Evolutionary conservation across 1,284 basidiomycete genomes (phyloP).

Genomic region (Cryptococcus deneoformans): DNA sequence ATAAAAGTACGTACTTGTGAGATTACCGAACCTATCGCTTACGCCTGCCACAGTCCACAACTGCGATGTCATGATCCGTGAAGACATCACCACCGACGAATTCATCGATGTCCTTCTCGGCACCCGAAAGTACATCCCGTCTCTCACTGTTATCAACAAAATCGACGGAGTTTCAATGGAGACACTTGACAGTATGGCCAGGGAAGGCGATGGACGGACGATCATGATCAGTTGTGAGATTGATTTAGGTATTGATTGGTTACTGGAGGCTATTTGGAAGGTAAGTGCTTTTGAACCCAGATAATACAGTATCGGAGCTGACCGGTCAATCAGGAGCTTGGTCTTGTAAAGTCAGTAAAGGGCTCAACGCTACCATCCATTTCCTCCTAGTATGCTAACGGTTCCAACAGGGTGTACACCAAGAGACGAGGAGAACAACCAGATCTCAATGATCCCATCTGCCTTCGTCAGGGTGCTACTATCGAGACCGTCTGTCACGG

Average conservation of each 20-base stretch:
- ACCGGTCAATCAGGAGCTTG: slow-evolving; percentile 55
- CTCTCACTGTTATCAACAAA: slow-evolving; percentile 93
- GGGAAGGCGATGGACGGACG: slow-evolving; percentile 66
- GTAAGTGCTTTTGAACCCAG: slow-evolving; percentile 10
- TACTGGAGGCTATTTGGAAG: slow-evolving; percentile 88
- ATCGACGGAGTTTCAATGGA: slow-evolving; percentile 85
- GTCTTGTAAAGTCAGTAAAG: slow-evolving; percentile 65
- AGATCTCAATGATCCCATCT: slow-evolving; percentile 89
- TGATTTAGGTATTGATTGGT: slow-evolving; percentile 81
- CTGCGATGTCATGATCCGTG: slow-evolving; percentile 94
- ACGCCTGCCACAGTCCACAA: slow-evolving; percentile 62
- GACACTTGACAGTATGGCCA: slow-evolving; percentile 83
- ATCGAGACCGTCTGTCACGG: slow-evolving; percentile 93
- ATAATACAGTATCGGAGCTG: not conserved
- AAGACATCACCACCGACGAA: slow-evolving; percentile 95
- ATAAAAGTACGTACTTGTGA: slow-evolving; percentile 53
- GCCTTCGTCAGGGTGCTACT: slow-evolving; percentile 84
- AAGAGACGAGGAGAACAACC: slow-evolving; percentile 94
- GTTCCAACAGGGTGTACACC: slow-evolving; percentile 65
- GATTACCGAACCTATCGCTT: slow-evolving; percentile 3
- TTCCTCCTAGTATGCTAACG: slow-evolving; percentile 2
- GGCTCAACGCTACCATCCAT: not conserved
- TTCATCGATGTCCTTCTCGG: slow-evolving; percentile 97
- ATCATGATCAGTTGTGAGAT: slow-evolving; percentile 94
- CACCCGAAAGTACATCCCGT: slow-evolving; percentile 92